phyloP scores from a whole-genome alignment of 495 filamentous ascomycete species.

The Neurospora terricola region DNA sequence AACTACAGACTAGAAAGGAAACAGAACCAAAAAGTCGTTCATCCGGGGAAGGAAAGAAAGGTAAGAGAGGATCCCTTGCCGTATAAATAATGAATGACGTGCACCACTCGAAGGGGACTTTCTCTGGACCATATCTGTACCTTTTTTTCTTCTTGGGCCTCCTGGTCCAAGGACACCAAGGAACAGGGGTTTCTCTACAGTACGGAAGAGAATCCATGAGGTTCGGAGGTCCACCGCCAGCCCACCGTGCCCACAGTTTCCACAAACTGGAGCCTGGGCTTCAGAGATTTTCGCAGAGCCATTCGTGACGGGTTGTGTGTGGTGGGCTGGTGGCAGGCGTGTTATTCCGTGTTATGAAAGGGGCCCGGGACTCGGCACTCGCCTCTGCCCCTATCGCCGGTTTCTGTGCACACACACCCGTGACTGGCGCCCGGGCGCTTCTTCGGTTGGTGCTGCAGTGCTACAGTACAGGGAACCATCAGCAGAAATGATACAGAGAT shows the following conservation, averaged over 20 bases:
- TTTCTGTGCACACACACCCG: neutral
- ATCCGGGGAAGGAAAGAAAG: neutral
- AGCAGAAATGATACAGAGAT: neutral
- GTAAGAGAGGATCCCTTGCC: neutral
- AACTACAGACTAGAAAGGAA: neutral
- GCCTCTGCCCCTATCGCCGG: neutral
- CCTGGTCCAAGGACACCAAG: neutral
- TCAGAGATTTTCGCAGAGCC: neutral
- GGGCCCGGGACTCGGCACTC: slow-evolving; percentile 4
- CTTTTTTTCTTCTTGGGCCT: neutral
- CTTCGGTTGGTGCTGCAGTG: neutral
- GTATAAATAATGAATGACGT: neutral
- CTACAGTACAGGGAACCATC: neutral
- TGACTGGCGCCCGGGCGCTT: neutral
- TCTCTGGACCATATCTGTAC: neutral
- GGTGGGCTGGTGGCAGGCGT: neutral
- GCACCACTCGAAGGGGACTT: neutral
- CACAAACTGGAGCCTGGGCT: neutral
- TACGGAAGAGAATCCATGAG: no score
- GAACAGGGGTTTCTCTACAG: neutral
- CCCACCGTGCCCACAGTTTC: neutral
- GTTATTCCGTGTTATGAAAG: neutral
- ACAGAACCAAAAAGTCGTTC: neutral
- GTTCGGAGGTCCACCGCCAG: neutral
- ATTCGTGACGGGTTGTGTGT: neutral